phyloP scores from a whole-genome alignment of 176 grass and related monocot species.

The Melocanna baccifera region DNA sequence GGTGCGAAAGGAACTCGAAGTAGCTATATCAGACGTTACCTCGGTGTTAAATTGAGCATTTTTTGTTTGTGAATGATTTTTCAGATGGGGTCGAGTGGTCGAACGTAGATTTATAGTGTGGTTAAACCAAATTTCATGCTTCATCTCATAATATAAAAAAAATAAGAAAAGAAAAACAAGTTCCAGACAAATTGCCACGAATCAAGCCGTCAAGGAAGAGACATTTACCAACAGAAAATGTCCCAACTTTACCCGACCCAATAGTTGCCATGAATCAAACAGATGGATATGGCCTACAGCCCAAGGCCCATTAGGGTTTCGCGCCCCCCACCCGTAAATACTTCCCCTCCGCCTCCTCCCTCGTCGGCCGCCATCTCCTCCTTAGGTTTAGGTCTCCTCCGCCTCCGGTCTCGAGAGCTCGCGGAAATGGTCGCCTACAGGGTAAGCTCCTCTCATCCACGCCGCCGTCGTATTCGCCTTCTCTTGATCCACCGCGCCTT shows the following conservation, averaged over 20 bases:
- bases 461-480: background rate
- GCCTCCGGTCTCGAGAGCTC: constrained; percentile 22
- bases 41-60: background rate
- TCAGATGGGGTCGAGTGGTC: background rate
- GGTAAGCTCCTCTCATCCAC: constrained; percentile 34
- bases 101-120: background rate
- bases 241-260: background rate
- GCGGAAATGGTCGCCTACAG: constrained; percentile 69
- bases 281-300: background rate
- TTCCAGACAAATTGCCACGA: background rate
- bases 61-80: background rate
- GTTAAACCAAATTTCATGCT: background rate
- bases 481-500: background rate
- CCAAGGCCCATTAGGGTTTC: constrained; percentile 37
- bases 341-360: background rate
- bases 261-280: rapidly evolving
- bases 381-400: constrained; percentile 34
- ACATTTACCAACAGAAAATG: background rate
- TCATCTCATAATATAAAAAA: background rate
- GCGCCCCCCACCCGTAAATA: background rate
- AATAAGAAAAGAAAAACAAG: background rate
- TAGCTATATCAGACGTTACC: background rate
- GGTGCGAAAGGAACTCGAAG: no score
- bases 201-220: no score
- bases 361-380: constrained; percentile 35